These are phyloP conservation scores for Paramecium pentaurelia DNA, from an alignment of 73 alveolate species.

Conservation along the genomic window DNA sequence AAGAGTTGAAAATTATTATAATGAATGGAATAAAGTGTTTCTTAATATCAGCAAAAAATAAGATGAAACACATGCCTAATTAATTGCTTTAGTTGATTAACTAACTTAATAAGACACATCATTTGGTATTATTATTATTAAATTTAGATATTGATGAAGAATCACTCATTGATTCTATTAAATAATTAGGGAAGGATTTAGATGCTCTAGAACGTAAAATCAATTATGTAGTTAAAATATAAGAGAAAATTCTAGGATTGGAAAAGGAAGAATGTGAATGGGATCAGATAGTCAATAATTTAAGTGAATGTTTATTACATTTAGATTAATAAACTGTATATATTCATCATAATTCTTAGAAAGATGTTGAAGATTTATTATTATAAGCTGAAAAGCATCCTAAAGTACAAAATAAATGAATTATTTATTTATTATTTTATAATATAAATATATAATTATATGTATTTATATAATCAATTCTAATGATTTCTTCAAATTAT, in stretches of 20 bases:
- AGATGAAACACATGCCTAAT: neutral
- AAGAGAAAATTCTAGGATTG: neutral
- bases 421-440: neutral
- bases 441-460: neutral
- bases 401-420: neutral
- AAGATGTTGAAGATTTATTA: neutral
- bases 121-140: neutral
- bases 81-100: neutral
- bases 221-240: neutral
- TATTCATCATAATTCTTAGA: neutral
- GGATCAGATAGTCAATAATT: neutral
- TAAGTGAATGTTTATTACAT: neutral
- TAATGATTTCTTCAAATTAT: no score
- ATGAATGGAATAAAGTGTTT: neutral
- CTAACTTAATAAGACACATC: neutral
- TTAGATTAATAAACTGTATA: neutral
- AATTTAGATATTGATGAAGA: neutral
- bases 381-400: neutral
- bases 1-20: neutral
- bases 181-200: neutral
- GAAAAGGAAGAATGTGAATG: neutral
- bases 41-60: neutral
- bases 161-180: neutral
- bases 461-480: no score
- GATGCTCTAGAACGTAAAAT: neutral